Conservation (phyloP, 805 yeast genomes). For the Brettanomyces anomalus region DNA sequence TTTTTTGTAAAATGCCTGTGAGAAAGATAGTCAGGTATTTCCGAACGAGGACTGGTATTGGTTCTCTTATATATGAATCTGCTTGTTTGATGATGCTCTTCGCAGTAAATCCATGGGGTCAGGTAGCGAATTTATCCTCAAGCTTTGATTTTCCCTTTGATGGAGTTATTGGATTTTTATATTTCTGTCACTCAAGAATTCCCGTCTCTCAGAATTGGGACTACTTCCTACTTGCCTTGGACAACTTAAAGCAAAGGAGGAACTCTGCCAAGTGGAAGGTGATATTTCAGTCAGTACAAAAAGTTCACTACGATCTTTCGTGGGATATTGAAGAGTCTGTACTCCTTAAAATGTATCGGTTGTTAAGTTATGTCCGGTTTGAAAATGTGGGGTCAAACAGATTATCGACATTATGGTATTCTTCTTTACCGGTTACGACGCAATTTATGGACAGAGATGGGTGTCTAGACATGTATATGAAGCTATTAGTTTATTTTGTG, state of each 20-base stretch:
- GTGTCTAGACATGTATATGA: constrained; percentile 24
- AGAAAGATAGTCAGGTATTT: constrained; percentile 9
- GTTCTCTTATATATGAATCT: constrained; percentile 15
- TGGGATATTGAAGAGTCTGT: constrained; percentile 26
- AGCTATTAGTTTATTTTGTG: constrained; percentile 18
- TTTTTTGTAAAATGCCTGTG: constrained; percentile 13
- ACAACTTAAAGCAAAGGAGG: constrained; percentile 3
- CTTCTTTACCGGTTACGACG: constrained; percentile 8
- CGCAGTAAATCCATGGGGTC: constrained; percentile 19
- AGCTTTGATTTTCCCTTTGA: constrained; percentile 6
- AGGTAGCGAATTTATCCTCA: constrained; percentile 10
- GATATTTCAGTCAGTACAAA: constrained; percentile 13
- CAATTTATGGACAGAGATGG: constrained; percentile 17
- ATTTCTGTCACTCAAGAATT: constrained; percentile 16
- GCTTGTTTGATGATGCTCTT: constrained; percentile 13
- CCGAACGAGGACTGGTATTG: constrained; percentile 5
- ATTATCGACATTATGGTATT: constrained; percentile 6
- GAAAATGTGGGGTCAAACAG: constrained; percentile 17
- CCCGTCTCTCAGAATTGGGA: constrained; percentile 24
- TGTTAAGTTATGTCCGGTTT: constrained; percentile 19
- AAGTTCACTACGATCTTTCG: constrained; percentile 14
- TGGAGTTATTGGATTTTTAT: constrained; percentile 17
- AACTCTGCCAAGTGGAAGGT: constrained; percentile 8
- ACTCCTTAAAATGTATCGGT: constrained; percentile 19
- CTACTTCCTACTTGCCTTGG: constrained; percentile 16